A percentile compares a stretch with the other conserved stretches of the same genome.
These are phyloP conservation scores for Platanus orientalis DNA, from an alignment of 164 flowering plant genomes.

Conservation along the genomic window DNA sequence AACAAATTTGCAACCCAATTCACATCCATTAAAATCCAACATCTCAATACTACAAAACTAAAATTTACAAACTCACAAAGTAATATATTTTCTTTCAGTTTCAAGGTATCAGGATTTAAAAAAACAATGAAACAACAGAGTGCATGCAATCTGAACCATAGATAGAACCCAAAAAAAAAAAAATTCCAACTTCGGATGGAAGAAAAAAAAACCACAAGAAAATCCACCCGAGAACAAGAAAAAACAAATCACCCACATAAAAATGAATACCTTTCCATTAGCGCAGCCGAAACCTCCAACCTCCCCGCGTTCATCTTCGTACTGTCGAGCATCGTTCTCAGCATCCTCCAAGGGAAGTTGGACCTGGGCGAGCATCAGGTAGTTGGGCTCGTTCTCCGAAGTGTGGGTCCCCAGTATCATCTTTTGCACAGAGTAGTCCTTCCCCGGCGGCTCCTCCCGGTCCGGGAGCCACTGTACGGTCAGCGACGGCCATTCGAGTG, in stretches of 20 bases:
- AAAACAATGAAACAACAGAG: no score
- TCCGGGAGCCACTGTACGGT: constrained; percentile 97
- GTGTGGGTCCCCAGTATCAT: constrained; percentile 92
- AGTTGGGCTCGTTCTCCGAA: constrained; percentile 94
- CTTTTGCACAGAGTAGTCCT: constrained; percentile 91
- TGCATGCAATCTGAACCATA: no score
- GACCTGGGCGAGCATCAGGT: constrained; percentile 89
- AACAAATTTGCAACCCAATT: no score
- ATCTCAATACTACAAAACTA: no score
- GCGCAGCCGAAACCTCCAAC: constrained; percentile 85
- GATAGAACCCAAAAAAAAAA: no score
- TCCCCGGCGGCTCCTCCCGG: constrained; percentile 83
- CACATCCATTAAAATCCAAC: no score
- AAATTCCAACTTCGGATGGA: background rate
- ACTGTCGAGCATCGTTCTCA: constrained; percentile 82
- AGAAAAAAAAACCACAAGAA: background rate
- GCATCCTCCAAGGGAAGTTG: constrained; percentile 89
- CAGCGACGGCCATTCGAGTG: constrained; percentile 96
- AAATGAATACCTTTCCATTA: constrained; percentile 65
- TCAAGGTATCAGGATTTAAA: no score
- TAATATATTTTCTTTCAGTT: no score
- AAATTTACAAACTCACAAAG: no score
- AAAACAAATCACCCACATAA: background rate
- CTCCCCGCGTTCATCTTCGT: constrained; percentile 77
- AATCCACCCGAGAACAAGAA: no score